Evolutionary conservation across 345 rosid genomes (phyloP).

Genomic region (Microthlaspi erraticum): DNA sequence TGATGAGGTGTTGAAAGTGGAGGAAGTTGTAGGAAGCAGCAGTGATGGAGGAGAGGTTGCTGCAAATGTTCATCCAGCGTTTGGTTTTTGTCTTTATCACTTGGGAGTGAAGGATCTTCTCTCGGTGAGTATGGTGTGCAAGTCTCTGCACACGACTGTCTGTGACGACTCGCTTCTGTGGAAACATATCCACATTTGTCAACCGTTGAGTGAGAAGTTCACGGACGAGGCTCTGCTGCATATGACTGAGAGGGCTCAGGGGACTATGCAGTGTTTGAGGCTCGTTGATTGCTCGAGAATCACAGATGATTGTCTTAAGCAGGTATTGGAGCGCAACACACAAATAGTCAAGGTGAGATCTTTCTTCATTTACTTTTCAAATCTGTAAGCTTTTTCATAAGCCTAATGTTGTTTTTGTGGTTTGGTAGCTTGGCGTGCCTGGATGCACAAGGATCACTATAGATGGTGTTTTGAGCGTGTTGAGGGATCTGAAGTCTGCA

Average conservation of each 20-base stretch:
- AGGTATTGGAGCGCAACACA: constrained; percentile 66
- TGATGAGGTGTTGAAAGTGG: constrained; percentile 45
- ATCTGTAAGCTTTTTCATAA: neutral
- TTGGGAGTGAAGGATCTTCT: constrained; percentile 81
- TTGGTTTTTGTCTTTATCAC: constrained; percentile 62
- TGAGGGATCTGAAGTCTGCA: constrained; percentile 59
- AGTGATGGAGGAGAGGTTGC: constrained; percentile 44
- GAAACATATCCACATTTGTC: constrained; percentile 76
- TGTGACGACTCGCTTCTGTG: constrained; percentile 72
- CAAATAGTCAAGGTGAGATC: constrained; percentile 67
- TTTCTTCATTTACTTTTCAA: constrained; percentile 8
- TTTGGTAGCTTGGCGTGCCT: constrained; percentile 78
- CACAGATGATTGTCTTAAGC: constrained; percentile 70
- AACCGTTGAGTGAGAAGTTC: constrained; percentile 83
- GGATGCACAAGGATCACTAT: constrained; percentile 85
- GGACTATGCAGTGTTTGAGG: constrained; percentile 78
- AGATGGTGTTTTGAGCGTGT: constrained; percentile 64
- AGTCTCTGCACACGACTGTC: constrained; percentile 56
- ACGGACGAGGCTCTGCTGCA: constrained; percentile 81
- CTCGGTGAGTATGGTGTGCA: constrained; percentile 68
- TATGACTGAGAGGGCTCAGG: constrained; percentile 72
- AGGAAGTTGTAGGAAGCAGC: constrained; percentile 39
- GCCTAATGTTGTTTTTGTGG: constrained; percentile 17
- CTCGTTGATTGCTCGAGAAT: constrained; percentile 77
- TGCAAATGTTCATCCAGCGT: constrained; percentile 61